phyloP scores from a whole-genome alignment of 2,329 filamentous ascomycete genomes.

The Tolypocladium pustulatum region DNA sequence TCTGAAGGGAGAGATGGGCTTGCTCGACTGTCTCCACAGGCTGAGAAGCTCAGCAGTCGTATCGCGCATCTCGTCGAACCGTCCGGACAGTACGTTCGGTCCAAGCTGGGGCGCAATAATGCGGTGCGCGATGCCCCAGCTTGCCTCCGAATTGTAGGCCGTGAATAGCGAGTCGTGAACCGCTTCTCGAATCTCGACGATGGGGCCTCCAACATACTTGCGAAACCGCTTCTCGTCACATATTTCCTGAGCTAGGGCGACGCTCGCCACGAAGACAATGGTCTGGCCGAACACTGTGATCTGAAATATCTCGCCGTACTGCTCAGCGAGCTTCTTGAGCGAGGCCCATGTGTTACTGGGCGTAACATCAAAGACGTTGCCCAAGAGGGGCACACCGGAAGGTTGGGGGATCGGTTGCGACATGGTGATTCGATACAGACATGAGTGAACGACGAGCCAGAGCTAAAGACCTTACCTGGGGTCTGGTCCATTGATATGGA shows the following conservation, averaged over 20 bases:
- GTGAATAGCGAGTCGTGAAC: conserved; percentile 44
- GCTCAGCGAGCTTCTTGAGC: conserved; percentile 22
- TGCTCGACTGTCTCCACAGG: conserved; percentile 33
- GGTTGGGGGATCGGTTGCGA: conserved; percentile 23
- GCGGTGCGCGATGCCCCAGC: conserved; percentile 40
- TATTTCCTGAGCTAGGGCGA: conserved; percentile 35
- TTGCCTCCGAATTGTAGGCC: conserved; percentile 35
- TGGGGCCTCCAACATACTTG: conserved; percentile 41
- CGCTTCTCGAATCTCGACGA: conserved; percentile 39
- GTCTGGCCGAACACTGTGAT: conserved; percentile 22
- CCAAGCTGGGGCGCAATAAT: conserved; percentile 38
- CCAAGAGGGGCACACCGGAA: conserved; percentile 22
- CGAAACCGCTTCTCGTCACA: conserved; percentile 44
- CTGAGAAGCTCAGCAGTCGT: conserved; percentile 36
- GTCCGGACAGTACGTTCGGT: conserved; percentile 17
- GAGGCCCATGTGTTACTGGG: conserved; percentile 25
- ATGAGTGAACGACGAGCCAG: background rate
- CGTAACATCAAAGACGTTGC: conserved; percentile 24
- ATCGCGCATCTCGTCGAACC: conserved; percentile 37
- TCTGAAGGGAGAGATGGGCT: conserved; percentile 31
- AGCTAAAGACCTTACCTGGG: background rate
- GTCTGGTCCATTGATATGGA: background rate
- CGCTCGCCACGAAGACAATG: conserved; percentile 34
- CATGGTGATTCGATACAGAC: conserved; percentile 11
- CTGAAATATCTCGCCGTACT: conserved; percentile 27